Base-by-base conservation (phyloP, 1,284 basidiomycete species). In the Ceratobasidium sp. region DNA sequence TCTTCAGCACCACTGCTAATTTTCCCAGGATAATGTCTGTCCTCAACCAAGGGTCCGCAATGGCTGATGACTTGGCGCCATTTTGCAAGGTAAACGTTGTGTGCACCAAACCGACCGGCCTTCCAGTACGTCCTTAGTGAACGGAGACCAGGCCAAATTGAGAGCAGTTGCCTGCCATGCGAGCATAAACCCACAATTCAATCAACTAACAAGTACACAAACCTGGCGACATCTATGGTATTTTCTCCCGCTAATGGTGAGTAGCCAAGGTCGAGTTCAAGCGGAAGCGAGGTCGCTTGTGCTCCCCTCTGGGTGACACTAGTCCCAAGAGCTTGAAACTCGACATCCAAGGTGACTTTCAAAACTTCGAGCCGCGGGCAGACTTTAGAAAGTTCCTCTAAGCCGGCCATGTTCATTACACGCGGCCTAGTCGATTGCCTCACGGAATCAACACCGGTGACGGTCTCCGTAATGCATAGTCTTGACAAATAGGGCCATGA, bases 91-190 rank as follows among this genome's bases (percentile, higher is more conserved):
- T 68, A 68, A n/a, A 52, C 37, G 17, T 29, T 51, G 29, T 68
- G 66, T 11, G 52, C 49, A 11, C 49, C 66, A 19, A 34, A n/a
- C 25, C 66, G 66, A 34, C 51, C 44, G 29, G 37, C 49, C 49
- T 68, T 68, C 66, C 66, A 68, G 29, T 68, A 52, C 19, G 66
- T 68, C 49, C 51, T 49, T 22, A 68, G 34, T 9, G 66, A 68
- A 22, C 66, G 25, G 9, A 68, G 43, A n/a, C 66, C 66, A 3
- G 66, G 66, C 66, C 66, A 68, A 19, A 68, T 19, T 37, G 49
- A 32, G 15, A 68, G 25, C 29, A 68, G 22, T 54, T 54, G 46
- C 19, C 66, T 68, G 29, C 17, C 32, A 64, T 43, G 49, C 22
- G 9, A 19, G n/a, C 40, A 43, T 19, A 67, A 43, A 43, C 4